These are phyloP conservation scores for Sporothrix pseudoabietina DNA, from an alignment of 2,329 filamentous ascomycete genomes.

Conservation along the genomic window DNA sequence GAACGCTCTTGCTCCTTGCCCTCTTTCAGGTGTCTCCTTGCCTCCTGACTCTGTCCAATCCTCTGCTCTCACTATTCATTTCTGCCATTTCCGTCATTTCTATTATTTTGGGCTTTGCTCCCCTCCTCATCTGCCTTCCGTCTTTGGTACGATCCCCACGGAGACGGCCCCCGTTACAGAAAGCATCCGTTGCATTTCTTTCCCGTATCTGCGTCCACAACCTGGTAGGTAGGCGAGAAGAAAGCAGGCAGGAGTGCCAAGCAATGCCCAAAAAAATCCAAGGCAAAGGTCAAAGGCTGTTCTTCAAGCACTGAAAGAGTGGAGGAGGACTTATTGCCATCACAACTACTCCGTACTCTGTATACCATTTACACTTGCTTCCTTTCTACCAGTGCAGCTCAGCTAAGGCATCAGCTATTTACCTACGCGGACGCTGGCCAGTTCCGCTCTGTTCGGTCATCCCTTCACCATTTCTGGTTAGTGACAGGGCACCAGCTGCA, in stretches of 20 bases:
- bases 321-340: neutral
- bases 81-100: neutral
- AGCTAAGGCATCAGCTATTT: neutral
- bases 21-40: neutral
- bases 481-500: neutral
- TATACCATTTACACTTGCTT: neutral
- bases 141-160: slow-evolving; percentile 27
- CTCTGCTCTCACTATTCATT: neutral
- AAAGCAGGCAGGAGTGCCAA: neutral
- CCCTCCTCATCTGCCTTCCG: neutral
- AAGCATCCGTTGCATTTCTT: slow-evolving; percentile 21
- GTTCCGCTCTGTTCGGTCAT: neutral
- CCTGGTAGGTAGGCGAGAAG: neutral
- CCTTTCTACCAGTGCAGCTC: neutral
- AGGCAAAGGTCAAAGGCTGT: neutral
- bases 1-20: neutral
- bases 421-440: neutral
- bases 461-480: neutral
- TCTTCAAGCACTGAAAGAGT: neutral
- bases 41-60: neutral
- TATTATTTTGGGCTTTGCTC: neutral
- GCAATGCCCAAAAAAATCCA: neutral
- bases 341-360: neutral
- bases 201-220: slow-evolving; percentile 23
- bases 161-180: slow-evolving; percentile 26